These are phyloP conservation scores for Eucalyptus paniculata DNA, from an alignment of 345 rosid species.

Conservation along the genomic window DNA sequence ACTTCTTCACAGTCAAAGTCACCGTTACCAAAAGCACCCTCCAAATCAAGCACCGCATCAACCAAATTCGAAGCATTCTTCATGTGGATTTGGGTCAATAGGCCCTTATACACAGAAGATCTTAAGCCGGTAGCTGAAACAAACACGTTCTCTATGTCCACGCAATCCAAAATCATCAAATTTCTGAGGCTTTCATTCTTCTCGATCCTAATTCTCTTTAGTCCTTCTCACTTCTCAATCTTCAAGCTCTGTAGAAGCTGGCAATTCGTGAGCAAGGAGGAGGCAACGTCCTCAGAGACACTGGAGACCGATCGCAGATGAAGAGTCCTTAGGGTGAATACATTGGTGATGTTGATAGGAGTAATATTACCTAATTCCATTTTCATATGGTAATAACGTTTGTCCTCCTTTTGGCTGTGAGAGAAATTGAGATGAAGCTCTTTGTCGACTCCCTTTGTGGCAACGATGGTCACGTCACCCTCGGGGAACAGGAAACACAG, in stretches of 20 bases:
- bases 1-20: constrained; percentile 5
- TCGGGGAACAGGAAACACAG: not conserved
- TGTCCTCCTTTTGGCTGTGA: not conserved
- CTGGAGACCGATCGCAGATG: not conserved
- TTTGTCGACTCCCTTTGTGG: not conserved
- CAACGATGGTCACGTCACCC: not conserved
- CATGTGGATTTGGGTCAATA: not conserved
- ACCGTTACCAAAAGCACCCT: not conserved
- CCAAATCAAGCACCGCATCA: not conserved
- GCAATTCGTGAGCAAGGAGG: not conserved
- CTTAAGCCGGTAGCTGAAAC: not conserved
- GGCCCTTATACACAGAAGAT: not conserved
- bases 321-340: not conserved
- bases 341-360: not conserved
- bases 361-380: not conserved
- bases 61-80: not conserved
- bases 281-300: not conserved
- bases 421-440: constrained; percentile 1
- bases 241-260: not conserved
- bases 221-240: not conserved
- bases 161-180: not conserved
- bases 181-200: not conserved
- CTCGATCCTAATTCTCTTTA: not conserved
- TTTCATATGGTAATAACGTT: not conserved
- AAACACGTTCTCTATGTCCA: not conserved